Percentiles rank a stretch among this genome's conserved stretches.
phyloP scores from a whole-genome alignment of 2,329 filamentous ascomycete genomes.

The Clarireedia hainanense region DNA sequence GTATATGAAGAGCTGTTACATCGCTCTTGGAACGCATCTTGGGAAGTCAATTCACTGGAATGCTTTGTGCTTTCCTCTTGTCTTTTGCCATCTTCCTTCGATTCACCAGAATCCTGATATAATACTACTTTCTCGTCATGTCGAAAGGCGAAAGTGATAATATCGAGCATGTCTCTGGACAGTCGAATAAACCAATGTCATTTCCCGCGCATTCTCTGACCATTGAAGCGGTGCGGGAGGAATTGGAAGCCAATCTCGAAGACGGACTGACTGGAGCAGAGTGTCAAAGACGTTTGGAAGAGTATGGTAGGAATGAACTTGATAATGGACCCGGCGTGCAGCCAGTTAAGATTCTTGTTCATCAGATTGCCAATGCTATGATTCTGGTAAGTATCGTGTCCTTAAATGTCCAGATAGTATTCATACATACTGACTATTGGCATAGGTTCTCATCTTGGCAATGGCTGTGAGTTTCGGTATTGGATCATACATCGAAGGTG shows the following conservation, averaged over 20 bases:
- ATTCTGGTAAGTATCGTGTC: constrained; percentile 40
- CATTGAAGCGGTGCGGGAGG: constrained; percentile 42
- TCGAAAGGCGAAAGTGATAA: not conserved
- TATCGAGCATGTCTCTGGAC: constrained; percentile 33
- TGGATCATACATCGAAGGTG: constrained; percentile 51
- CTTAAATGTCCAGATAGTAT: not conserved
- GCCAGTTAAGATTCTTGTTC: constrained; percentile 54
- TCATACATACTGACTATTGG: constrained; percentile 26
- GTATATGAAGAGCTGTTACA: too few relatives aligned
- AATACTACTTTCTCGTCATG: constrained; percentile 1
- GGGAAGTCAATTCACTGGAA: too few relatives aligned
- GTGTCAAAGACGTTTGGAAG: constrained; percentile 44
- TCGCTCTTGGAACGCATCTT: too few relatives aligned
- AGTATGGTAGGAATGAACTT: constrained; percentile 56
- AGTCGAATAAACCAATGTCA: constrained; percentile 46
- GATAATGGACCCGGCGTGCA: constrained; percentile 53
- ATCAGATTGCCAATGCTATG: constrained; percentile 62
- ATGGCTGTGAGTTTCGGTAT: constrained; percentile 52
- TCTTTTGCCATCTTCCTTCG: too few relatives aligned
- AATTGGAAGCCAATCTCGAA: constrained; percentile 47
- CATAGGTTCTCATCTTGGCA: constrained; percentile 44
- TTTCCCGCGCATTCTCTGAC: constrained; percentile 55
- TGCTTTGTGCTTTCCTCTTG: too few relatives aligned
- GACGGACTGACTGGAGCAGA: constrained; percentile 50
- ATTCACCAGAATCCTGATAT: too few relatives aligned